phyloP scores from a whole-genome alignment of 176 grass and related monocot species.

The Pontederia paniculata region DNA sequence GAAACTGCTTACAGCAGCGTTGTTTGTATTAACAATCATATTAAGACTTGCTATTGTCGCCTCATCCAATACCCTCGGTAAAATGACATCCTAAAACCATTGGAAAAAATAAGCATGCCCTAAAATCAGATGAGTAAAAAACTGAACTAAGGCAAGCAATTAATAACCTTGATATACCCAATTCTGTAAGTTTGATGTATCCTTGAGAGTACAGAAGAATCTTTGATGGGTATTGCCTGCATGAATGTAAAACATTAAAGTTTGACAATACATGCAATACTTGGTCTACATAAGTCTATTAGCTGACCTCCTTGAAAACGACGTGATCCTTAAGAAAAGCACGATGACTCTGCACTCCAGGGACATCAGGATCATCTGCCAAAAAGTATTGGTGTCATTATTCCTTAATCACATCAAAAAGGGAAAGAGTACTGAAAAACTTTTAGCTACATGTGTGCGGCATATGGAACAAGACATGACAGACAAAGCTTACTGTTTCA shows the following conservation, averaged over 20 bases:
- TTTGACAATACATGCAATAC: conserved; percentile 15
- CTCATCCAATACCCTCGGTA: conserved; percentile 86
- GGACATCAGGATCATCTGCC: conserved; percentile 68
- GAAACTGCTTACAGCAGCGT: conserved; percentile 69
- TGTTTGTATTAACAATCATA: conserved; percentile 81
- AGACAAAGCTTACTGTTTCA: too few species aligned
- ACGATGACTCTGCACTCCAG: conserved; percentile 46
- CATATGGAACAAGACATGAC: too few species aligned
- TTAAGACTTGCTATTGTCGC: conserved; percentile 66
- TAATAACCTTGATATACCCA: conserved; percentile 68
- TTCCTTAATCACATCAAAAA: neutral
- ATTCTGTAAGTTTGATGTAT: conserved; percentile 83
- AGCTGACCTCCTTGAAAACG: conserved; percentile 66
- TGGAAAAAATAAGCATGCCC: neutral
- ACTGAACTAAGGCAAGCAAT: neutral
- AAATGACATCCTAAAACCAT: conserved; percentile 75
- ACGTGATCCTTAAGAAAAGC: conserved; percentile 57
- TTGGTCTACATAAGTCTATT: neutral
- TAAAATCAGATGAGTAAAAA: neutral
- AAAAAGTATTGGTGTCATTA: conserved; percentile 2
- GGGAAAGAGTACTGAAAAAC: neutral
- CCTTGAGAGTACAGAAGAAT: conserved; percentile 50
- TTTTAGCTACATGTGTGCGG: too few species aligned
- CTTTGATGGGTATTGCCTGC: conserved; percentile 66
- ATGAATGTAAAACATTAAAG: conserved; percentile 22